These are phyloP conservation scores for Heterobasidion occidentale DNA, from an alignment of 1,284 basidiomycete genomes.

Conservation along the genomic window DNA sequence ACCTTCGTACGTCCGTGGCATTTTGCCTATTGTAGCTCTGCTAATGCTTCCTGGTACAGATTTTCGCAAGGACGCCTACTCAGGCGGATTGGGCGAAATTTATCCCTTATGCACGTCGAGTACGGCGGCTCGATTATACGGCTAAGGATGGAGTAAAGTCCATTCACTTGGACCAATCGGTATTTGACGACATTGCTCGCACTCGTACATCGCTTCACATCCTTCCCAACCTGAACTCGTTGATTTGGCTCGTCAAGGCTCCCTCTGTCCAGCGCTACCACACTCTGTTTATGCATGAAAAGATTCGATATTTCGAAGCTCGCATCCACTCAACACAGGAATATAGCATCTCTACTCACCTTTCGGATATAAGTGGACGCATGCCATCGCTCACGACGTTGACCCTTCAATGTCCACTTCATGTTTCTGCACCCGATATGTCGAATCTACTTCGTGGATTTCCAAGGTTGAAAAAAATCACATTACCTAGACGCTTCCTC, in stretches of 20 bases:
- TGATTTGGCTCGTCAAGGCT: slow-evolving; percentile 28
- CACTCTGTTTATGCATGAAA: slow-evolving; percentile 37
- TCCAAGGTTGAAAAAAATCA: slow-evolving; percentile 36
- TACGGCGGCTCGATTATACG: slow-evolving; percentile 28
- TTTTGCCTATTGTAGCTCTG: no score
- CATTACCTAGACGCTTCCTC: slow-evolving; percentile 42
- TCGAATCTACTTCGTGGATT: slow-evolving; percentile 28
- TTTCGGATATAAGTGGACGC: slow-evolving; percentile 41
- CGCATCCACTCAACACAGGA: slow-evolving; percentile 15
- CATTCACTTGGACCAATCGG: slow-evolving; percentile 5
- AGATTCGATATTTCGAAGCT: slow-evolving; percentile 25
- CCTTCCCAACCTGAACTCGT: slow-evolving; percentile 43
- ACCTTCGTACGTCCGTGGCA: neutral
- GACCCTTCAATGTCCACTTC: no score
- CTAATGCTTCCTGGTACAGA: slow-evolving; percentile 14
- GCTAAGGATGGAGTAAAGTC: slow-evolving; percentile 8
- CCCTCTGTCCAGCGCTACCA: slow-evolving; percentile 19
- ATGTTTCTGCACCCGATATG: neutral
- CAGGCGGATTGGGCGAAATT: slow-evolving; percentile 51
- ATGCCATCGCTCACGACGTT: slow-evolving; percentile 42
- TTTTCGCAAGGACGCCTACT: slow-evolving; percentile 35
- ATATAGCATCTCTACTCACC: slow-evolving; percentile 25
- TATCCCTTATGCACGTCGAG: slow-evolving; percentile 42
- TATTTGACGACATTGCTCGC: slow-evolving; percentile 48
- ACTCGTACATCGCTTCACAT: slow-evolving; percentile 43